phyloP scores from a whole-genome alignment of 176 grass and related monocot genomes.

The Alopecurus myosuroides region DNA sequence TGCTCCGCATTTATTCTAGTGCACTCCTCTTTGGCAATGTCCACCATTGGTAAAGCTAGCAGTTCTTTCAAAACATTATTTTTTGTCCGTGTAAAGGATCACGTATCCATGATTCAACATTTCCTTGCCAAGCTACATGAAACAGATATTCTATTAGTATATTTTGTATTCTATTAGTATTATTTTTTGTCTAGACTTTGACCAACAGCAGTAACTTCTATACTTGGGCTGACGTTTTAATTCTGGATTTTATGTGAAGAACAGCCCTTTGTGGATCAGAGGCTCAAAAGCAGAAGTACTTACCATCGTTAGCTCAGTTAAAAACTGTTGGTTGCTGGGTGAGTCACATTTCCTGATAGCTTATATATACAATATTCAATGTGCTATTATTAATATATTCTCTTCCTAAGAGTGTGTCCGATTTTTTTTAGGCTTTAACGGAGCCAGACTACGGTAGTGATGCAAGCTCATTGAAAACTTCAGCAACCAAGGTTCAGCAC shows the following conservation, averaged over 20 bases:
- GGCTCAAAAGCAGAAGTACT: slow-evolving; percentile 81
- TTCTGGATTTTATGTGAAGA: slow-evolving; percentile 21
- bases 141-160: too few species aligned
- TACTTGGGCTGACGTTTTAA: not conserved
- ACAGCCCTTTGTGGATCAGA: slow-evolving; percentile 88
- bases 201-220: not conserved
- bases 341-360: slow-evolving; percentile 19
- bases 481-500: slow-evolving; percentile 69
- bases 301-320: slow-evolving; percentile 59
- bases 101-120: too few species aligned
- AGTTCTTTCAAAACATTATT: not conserved
- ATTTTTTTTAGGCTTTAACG: slow-evolving; percentile 65
- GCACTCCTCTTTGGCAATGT: slow-evolving; percentile 77
- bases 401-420: not conserved
- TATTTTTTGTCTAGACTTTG: too few species aligned
- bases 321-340: slow-evolving; percentile 82
- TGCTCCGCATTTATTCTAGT: slow-evolving; percentile 89
- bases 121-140: too few species aligned
- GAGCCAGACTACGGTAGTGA: slow-evolving; percentile 92
- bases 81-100: too few species aligned
- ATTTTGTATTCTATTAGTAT: not conserved
- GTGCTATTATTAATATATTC: not conserved
- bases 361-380: not conserved
- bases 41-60: slow-evolving; percentile 56
- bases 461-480: slow-evolving; percentile 71